Evolutionary conservation across 768 basidiomycete genomes (phyloP), one percentile per base, ranked within the genome.

Genomic region (Neoboletus brunneissimus): DNA sequence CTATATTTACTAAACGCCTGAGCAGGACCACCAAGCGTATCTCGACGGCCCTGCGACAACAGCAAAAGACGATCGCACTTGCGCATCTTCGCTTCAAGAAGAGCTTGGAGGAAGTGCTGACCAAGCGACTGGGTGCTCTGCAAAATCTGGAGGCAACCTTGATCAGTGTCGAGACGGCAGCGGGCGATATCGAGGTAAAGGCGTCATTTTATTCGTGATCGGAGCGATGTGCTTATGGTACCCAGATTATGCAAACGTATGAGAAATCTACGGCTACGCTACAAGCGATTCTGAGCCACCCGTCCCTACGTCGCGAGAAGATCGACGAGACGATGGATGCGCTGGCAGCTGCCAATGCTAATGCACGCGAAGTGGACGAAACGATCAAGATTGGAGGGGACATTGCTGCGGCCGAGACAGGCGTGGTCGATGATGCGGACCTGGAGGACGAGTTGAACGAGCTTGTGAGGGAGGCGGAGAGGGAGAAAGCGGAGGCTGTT

Each of bases 261-360:
- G 82, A 91, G 71, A 84, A 86, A 3, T 94, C 94, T 7, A 87
- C 92, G 0, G 71, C 81, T 7, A 94, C 94, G 0, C 77, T 98
- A 7, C 81, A 81, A 15, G 73, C 83, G 0, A 84, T 98, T 43
- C 81, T 98, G 2, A 76, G 87, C 9, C 85, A 96, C 62, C 93
- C 94, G 0, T 85, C 85, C 0, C 76, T 98, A 13, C 85, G 87
- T 58, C 81, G 84, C n/a, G 86, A 86, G 16, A 81, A 79, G 48
- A 83, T 98, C 46, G 90, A 96, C 54, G 80, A 83, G 62, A 96
- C 94, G 4, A 87, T 96, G 83, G 91, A 94, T 25, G 88, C 86
- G 10, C 79, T 98, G 62, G 87, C 90, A 0, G 88, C 89, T 58
- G 89, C 88, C 2, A 87, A 91, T 59, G 82, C 86, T 1, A 86